Conservation (phyloP, 768 basidiomycete genomes). For the Collybia sordida region DNA sequence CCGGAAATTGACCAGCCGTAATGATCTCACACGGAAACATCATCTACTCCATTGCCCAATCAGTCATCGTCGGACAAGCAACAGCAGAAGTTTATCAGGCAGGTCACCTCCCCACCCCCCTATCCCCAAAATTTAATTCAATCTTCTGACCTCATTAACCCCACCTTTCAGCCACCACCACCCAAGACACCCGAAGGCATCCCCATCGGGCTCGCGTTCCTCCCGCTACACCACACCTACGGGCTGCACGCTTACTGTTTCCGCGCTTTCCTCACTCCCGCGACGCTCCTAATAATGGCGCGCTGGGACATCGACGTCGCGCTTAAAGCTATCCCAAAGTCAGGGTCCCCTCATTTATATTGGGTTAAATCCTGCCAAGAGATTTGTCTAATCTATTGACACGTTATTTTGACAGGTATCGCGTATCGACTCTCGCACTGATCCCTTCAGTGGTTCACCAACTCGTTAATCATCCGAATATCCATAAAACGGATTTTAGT, state of each 20-base stretch:
- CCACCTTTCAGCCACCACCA: constrained; percentile 31
- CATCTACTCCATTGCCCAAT: constrained; percentile 42
- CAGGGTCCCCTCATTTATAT: constrained; percentile 18
- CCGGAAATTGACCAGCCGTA: constrained; percentile 45
- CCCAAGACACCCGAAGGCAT: constrained; percentile 42
- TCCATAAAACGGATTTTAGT: constrained; percentile 51
- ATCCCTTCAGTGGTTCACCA: constrained; percentile 70
- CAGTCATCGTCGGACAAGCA: constrained; percentile 26
- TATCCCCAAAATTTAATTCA: too few species aligned
- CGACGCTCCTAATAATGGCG: constrained; percentile 53
- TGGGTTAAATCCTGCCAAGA: not conserved
- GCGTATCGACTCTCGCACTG: constrained; percentile 45
- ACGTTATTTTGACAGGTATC: constrained; percentile 40
- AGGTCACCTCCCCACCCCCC: constrained; percentile 16
- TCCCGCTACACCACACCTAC: constrained; percentile 71
- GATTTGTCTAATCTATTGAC: not conserved
- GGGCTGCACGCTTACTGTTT: constrained; percentile 57
- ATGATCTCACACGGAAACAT: constrained; percentile 74
- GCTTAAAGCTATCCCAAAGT: constrained; percentile 60
- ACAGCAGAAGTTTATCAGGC: constrained; percentile 37
- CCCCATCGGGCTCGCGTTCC: constrained; percentile 51
- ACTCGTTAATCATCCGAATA: constrained; percentile 55
- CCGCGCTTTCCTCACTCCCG: constrained; percentile 42
- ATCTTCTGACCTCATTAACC: not conserved
- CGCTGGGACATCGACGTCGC: constrained; percentile 58